Evolutionary conservation across 1,284 basidiomycete genomes (phyloP).

Genomic region (Rhodotorula sp.): DNA sequence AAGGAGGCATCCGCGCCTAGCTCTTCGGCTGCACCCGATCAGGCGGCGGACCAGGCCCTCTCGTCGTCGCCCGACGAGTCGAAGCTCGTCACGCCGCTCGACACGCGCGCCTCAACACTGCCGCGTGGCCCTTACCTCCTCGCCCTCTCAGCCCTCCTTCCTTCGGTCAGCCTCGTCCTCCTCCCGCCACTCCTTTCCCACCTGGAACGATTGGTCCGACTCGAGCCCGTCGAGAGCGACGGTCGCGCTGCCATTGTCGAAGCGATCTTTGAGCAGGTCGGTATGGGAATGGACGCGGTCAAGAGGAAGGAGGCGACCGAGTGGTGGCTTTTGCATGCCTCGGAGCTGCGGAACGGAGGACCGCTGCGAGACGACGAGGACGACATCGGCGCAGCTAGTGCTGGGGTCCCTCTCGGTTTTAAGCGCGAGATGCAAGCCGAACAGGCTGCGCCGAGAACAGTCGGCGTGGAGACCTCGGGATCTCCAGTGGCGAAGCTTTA

Average conservation of each 20-base stretch:
- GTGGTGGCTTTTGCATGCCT: conserved; percentile 39
- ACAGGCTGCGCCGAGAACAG: not conserved
- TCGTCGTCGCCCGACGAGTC: not conserved
- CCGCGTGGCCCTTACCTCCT: conserved; percentile 39
- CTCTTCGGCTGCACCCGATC: not conserved
- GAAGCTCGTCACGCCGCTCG: conserved; percentile 11
- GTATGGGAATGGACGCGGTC: conserved; percentile 41
- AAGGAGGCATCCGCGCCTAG: too few relatives aligned
- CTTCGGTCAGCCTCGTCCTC: conserved; percentile 32
- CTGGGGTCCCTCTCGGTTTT: too few relatives aligned
- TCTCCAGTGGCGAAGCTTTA: too few relatives aligned
- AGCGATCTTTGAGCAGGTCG: conserved; percentile 35
- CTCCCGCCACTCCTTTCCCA: conserved; percentile 24
- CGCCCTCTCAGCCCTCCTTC: conserved; percentile 38
- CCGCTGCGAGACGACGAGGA: not conserved
- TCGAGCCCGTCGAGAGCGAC: conserved; percentile 10
- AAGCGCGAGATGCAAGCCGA: not conserved
- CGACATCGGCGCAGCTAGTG: not conserved
- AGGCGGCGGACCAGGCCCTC: too few relatives aligned
- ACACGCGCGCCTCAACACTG: conserved; percentile 23
- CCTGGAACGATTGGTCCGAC: conserved; percentile 24
- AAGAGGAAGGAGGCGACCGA: conserved; percentile 40
- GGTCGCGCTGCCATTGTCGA: conserved; percentile 33
- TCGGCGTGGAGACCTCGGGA: too few relatives aligned
- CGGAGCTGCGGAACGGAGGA: conserved; percentile 11